Evolutionary conservation across 768 basidiomycete species (phyloP).

Genomic region (Leccinum ochraceum): DNA sequence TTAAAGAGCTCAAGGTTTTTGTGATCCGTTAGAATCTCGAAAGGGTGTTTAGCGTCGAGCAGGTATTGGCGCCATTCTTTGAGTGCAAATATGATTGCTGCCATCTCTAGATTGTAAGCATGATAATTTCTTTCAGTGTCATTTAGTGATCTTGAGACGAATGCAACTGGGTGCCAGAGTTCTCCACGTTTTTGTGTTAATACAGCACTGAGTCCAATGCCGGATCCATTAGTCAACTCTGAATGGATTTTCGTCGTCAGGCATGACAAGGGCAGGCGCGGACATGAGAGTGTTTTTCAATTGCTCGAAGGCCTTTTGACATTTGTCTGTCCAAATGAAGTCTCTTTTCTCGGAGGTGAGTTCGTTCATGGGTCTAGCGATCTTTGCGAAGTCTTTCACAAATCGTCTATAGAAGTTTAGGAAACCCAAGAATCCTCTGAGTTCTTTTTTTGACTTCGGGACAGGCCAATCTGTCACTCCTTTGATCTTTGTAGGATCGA

Average conservation of each 20-base stretch:
- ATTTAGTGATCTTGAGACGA: accelerated
- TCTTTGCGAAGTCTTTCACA: background rate
- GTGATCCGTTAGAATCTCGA: slow-evolving; percentile 34
- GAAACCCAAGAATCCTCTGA: background rate
- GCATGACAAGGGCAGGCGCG: background rate
- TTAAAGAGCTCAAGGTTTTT: slow-evolving; percentile 44
- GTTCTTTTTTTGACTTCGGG: background rate
- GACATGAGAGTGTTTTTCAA: accelerated
- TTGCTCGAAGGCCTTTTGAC: background rate
- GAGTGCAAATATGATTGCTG: background rate
- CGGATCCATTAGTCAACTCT: background rate
- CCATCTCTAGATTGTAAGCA: background rate
- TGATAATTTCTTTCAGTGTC: slow-evolving; percentile 8
- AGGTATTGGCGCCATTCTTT: slow-evolving; percentile 11
- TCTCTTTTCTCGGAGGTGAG: background rate
- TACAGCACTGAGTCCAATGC: background rate
- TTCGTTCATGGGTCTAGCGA: background rate
- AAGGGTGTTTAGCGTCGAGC: background rate
- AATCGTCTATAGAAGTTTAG: background rate
- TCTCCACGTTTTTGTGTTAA: background rate
- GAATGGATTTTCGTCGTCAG: background rate
- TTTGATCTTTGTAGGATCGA: background rate
- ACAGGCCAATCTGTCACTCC: background rate
- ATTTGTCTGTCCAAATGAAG: background rate
- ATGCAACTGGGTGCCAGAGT: background rate